A percentile compares a stretch with the other conserved stretches of the same genome.
Evolutionary conservation across 2,329 filamentous ascomycete species (phyloP).

Genomic region (Ilyonectria sp.): DNA sequence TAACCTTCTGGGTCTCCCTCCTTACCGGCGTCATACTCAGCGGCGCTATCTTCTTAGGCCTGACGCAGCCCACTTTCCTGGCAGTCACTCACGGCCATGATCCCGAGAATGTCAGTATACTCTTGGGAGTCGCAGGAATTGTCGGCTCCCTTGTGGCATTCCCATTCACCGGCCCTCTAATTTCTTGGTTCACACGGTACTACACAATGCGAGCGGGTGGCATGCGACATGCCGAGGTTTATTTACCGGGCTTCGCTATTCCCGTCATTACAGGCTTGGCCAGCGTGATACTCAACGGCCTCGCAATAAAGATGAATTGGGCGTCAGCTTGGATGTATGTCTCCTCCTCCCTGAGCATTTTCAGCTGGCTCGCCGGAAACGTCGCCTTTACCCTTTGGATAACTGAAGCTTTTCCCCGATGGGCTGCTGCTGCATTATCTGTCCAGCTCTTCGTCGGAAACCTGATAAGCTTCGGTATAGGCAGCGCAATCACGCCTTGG

Average conservation of each 20-base stretch:
- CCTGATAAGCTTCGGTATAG: conserved; percentile 32
- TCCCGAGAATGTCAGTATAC: not conserved
- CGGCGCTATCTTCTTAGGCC: conserved; percentile 29
- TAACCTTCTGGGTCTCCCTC: conserved; percentile 40
- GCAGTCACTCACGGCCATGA: not conserved
- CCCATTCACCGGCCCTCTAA: conserved; percentile 27
- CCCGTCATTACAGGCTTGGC: conserved; percentile 14
- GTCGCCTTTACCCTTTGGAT: conserved; percentile 41
- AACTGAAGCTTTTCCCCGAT: conserved; percentile 36
- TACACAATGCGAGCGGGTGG: conserved; percentile 28
- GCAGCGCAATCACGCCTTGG: conserved; percentile 28
- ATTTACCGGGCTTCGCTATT: conserved; percentile 22
- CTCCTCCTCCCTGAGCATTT: conserved; percentile 27
- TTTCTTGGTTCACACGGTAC: conserved; percentile 32
- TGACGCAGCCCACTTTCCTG: conserved; percentile 24
- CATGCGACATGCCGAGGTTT: conserved; percentile 36
- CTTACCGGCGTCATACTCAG: conserved; percentile 35
- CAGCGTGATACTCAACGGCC: conserved; percentile 30
- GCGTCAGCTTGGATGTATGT: conserved; percentile 23
- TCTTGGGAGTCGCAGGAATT: conserved; percentile 13
- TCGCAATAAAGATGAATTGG: conserved; percentile 27
- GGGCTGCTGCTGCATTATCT: conserved; percentile 32
- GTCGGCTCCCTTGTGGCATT: conserved; percentile 29
- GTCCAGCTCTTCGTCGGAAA: conserved; percentile 35
- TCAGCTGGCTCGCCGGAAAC: conserved; percentile 35